Conservation (phyloP, 441 rosid species). For the Capsella rubella region DNA sequence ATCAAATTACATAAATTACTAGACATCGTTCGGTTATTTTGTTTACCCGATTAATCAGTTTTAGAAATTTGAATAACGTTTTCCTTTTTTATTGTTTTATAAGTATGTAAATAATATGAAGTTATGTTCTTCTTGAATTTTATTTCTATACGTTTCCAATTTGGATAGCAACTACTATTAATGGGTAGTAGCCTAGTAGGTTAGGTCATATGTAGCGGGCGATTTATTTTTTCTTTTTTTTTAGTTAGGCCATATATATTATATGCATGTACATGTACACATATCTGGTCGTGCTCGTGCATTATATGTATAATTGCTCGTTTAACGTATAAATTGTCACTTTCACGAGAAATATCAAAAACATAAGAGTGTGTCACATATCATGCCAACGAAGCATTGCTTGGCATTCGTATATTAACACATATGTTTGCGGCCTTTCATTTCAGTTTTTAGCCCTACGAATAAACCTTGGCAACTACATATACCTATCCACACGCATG, state of each 20-base stretch:
- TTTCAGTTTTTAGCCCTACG: slow-evolving; percentile 8
- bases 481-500: slow-evolving; percentile 31
- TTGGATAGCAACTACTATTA: background rate
- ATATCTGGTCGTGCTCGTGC: background rate
- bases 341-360: slow-evolving; percentile 4
- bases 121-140: background rate
- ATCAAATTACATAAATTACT: background rate
- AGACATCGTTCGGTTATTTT: background rate
- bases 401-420: slow-evolving; percentile 2
- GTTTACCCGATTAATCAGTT: background rate
- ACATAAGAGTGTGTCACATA: slow-evolving; percentile 23
- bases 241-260: background rate
- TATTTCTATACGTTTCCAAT: background rate
- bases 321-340: slow-evolving; percentile 23
- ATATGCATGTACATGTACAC: background rate
- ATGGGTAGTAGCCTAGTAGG: slow-evolving; percentile 7
- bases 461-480: slow-evolving; percentile 1
- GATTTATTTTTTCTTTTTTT: background rate
- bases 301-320: slow-evolving; percentile 15
- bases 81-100: background rate
- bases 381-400: slow-evolving; percentile 36
- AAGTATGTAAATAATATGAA: background rate
- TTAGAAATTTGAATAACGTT: background rate
- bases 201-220: slow-evolving; percentile 32
- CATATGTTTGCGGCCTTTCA: slow-evolving; percentile 8